Evolutionary conservation across 257 asterid species (phyloP).

Genomic region (Sherardia arvensis): DNA sequence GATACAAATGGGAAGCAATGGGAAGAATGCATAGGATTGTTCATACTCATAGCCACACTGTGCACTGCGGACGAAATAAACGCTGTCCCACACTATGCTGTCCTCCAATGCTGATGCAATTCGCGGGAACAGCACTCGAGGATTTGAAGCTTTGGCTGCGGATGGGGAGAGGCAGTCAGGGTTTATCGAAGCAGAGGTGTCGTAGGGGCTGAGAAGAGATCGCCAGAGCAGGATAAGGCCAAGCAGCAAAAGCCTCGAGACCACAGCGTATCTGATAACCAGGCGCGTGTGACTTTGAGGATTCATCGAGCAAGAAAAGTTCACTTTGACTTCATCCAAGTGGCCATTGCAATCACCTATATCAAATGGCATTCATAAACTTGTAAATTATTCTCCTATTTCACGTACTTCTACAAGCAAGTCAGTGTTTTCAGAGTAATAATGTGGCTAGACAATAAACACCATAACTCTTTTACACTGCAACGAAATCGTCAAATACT

Average conservation of each 20-base stretch:
- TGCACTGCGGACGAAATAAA: slow-evolving; percentile 69
- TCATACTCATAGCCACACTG: slow-evolving; percentile 95
- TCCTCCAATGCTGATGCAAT: slow-evolving; percentile 54
- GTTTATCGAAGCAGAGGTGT: slow-evolving; percentile 73
- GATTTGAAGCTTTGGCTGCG: slow-evolving; percentile 11
- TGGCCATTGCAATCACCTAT: not conserved
- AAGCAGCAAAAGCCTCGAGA: slow-evolving; percentile 42
- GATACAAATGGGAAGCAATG: slow-evolving; percentile 77
- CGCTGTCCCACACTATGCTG: slow-evolving; percentile 92
- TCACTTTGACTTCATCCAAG: not conserved
- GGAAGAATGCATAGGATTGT: slow-evolving; percentile 83
- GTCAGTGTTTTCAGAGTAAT: too few species aligned
- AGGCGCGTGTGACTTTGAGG: slow-evolving; percentile 16
- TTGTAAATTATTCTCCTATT: too few species aligned
- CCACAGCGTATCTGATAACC: slow-evolving; percentile 37
- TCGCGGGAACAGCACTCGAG: slow-evolving; percentile 35
- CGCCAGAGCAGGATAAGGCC: slow-evolving; percentile 53
- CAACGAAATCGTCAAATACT: too few species aligned
- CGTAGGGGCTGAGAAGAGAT: slow-evolving; percentile 34
- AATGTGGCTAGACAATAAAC: too few species aligned
- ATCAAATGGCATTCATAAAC: too few species aligned
- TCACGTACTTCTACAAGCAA: not conserved
- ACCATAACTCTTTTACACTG: too few species aligned
- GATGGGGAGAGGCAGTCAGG: slow-evolving; percentile 49
- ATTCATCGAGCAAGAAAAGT: not conserved